Conservation (phyloP, 768 basidiomycete species). For the Daedaleopsis nitida region DNA sequence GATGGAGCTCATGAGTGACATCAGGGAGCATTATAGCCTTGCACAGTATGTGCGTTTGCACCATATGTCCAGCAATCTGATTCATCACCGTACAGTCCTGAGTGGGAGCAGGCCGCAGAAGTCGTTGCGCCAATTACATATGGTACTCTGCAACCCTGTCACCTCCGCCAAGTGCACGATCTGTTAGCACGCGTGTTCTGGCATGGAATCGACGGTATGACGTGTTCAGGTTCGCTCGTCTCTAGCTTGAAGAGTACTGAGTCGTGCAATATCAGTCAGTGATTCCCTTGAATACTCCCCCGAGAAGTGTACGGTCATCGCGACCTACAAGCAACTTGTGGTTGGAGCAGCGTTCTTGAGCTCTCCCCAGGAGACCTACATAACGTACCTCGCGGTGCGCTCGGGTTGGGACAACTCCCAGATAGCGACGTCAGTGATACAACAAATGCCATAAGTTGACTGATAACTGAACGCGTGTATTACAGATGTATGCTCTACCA, state of each 20-base stretch:
- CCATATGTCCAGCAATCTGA: neutral
- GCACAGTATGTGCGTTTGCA: constrained; percentile 51
- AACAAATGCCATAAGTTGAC: neutral
- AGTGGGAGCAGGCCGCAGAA: constrained; percentile 47
- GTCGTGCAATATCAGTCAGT: constrained; percentile 46
- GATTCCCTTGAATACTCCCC: constrained; percentile 71
- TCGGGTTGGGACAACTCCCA: constrained; percentile 81
- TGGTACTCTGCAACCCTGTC: constrained; percentile 54
- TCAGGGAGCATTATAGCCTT: constrained; percentile 63
- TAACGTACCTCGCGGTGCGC: constrained; percentile 78
- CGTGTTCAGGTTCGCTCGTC: neutral
- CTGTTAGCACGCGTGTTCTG: constrained; percentile 70
- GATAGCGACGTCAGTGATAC: constrained; percentile 63
- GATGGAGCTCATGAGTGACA: constrained; percentile 75
- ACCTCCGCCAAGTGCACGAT: constrained; percentile 73
- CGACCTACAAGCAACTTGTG: constrained; percentile 68
- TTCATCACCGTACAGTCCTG: constrained; percentile 45
- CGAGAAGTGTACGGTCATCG: constrained; percentile 76
- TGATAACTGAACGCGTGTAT: constrained; percentile 9
- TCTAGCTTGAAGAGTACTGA: neutral
- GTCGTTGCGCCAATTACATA: constrained; percentile 61
- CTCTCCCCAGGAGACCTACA: constrained; percentile 80
- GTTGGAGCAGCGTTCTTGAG: constrained; percentile 76
- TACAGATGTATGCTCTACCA: constrained; percentile 76
- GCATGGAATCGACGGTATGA: constrained; percentile 73